Base-by-base conservation (phyloP, 768 basidiomycete species). In the Amanita pseudoporphyria region DNA sequence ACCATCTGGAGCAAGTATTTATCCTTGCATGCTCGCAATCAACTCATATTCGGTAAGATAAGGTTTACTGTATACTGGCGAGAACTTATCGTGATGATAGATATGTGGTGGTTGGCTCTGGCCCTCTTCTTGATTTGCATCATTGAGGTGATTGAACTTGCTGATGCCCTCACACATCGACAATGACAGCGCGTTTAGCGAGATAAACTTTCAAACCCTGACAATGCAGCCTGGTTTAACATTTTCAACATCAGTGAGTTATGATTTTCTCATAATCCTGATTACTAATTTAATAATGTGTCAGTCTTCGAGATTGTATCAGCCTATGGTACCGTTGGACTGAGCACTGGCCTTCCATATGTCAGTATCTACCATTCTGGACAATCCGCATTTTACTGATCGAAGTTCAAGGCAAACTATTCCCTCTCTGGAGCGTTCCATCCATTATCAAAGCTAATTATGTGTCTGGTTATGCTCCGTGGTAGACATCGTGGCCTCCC, bases 31-130 rank as follows among this genome's bases (percentile, higher is more conserved):
- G 84, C 84, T 9, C 77, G 88, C 41, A 78, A 74, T 56, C 95
- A 99, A 61, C 79, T 99, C 51, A 87, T 94, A 2, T 97, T 96
- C 54, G 91, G 89, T 87, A 55, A 49, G 76, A 59, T 22, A 10
- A 47, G 21, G 41, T 45, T 45, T 46, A n/a, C 6, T 18, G 10
- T 14, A 4, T 16, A 26, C 2, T 14, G 46, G n/a, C 30, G n/a
- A 24, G 16, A 28, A 28, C 6, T 30, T 13, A 45, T 42, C 13
- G 7, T 52, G 36, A 42, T 13, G n/a, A 49, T 6, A 92, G 94
- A 96, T 65, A 91, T 97, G 78, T 96, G 94, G 95, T 96, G 92
- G 92, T 64, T 98, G 18, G 86, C 71, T 0, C 63, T 90, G 10
- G 91, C 89, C 0, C 64, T 97, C 10, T 92, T 93, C 66, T 64